phyloP scores from a whole-genome alignment of 139 green algal species.

The Volvox africanus region DNA sequence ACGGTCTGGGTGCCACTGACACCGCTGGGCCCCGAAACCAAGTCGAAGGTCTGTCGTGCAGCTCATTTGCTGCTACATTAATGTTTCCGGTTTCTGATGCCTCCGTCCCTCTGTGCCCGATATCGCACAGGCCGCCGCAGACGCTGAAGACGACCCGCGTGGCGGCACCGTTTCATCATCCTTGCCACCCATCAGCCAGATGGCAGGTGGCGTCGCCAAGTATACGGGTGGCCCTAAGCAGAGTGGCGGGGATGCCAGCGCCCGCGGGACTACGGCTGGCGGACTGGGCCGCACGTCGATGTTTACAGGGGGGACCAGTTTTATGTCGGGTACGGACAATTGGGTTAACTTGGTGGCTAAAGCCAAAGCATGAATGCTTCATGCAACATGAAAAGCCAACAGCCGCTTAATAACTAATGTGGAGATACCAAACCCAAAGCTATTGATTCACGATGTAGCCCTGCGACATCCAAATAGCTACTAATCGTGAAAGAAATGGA shows the following conservation, averaged over 20 bases:
- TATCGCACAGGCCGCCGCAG: constrained; percentile 29
- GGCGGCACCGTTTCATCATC: background rate
- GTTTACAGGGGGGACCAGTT: background rate
- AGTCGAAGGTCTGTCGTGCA: too few species aligned
- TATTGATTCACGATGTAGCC: too few species aligned
- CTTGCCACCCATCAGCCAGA: constrained; percentile 53
- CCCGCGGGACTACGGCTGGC: background rate
- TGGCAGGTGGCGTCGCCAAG: constrained; percentile 52
- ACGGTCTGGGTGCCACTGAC: too few species aligned
- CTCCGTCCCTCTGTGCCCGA: background rate
- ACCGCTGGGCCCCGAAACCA: too few species aligned
- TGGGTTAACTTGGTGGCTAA: background rate
- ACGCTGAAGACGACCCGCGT: constrained; percentile 33
- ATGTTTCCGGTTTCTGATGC: too few species aligned
- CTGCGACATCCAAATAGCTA: too few species aligned
- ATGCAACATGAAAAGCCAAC: too few species aligned
- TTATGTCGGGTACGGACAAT: constrained; percentile 28
- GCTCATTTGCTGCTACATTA: too few species aligned
- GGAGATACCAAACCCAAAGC: too few species aligned
- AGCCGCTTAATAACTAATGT: too few species aligned
- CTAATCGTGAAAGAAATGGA: too few species aligned
- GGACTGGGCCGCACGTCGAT: constrained; percentile 1
- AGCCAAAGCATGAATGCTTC: too few species aligned
- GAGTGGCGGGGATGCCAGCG: background rate
- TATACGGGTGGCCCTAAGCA: background rate